These are phyloP conservation scores for Porodaedalea pini DNA, from an alignment of 1,284 basidiomycete species.

Conservation along the genomic window DNA sequence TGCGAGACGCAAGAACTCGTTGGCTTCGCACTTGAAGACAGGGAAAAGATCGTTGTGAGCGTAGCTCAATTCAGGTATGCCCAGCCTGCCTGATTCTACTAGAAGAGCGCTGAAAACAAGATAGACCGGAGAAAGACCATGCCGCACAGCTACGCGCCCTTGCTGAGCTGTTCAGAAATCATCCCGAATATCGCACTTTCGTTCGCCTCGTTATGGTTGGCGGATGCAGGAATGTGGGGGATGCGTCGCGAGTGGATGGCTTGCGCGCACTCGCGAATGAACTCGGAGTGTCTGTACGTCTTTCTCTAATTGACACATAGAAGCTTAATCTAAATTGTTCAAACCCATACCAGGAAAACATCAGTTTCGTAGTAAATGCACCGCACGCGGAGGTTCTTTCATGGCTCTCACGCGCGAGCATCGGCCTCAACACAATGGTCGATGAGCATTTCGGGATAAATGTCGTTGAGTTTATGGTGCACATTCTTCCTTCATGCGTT, in stretches of 20 bases:
- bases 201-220: slow-evolving; percentile 77
- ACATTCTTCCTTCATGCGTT: slow-evolving; percentile 25
- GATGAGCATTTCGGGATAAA: slow-evolving; percentile 99
- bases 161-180: slow-evolving; percentile 49
- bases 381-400: slow-evolving; percentile 67
- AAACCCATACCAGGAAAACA: slow-evolving; percentile 47
- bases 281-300: slow-evolving; percentile 60
- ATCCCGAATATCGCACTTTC: slow-evolving; percentile 53
- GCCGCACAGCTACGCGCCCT: slow-evolving; percentile 76
- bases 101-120: neutral
- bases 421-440: slow-evolving; percentile 95
- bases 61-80: slow-evolving; percentile 87
- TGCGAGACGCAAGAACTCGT: slow-evolving; percentile 83
- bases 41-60: slow-evolving; percentile 74
- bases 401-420: slow-evolving; percentile 69
- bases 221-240: slow-evolving; percentile 74
- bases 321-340: neutral
- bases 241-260: slow-evolving; percentile 65
- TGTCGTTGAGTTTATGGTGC: slow-evolving; percentile 94
- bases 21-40: slow-evolving; percentile 54
- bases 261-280: slow-evolving; percentile 60
- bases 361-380: slow-evolving; percentile 84
- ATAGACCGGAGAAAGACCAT: slow-evolving; percentile 94
- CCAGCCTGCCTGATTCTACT: neutral
- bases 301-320: neutral